Base-by-base conservation (phyloP, 2,329 filamentous ascomycete species). In the Stachybotrys echinatus region DNA sequence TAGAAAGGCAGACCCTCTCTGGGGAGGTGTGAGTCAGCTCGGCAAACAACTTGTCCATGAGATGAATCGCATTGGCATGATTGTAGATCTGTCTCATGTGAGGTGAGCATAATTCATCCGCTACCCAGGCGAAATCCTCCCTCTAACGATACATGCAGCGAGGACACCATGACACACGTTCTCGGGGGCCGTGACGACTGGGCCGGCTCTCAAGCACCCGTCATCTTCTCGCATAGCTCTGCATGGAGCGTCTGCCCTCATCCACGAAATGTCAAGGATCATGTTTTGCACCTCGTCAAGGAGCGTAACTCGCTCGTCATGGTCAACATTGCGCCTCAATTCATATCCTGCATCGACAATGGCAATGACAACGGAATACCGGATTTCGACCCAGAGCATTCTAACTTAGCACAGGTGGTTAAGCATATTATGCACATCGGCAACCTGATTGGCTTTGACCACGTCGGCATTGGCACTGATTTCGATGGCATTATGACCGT, bases 1-100 rank as follows among this genome's bases (percentile, higher is more conserved):
- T 14, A 62, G 70, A 57, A 68, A 73, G 66, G 74, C 80, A 52
- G 66, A 78, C 48, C 81, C 87, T 0, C 72, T 79, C 50, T 88
- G 85, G 81, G 73, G 78, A 48, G 92, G 92, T 2, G 75, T 97
- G 2, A 92, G 87, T 52, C 73, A 77, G 1, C 76, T 77, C 1
- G 92, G 92, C 5, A 79, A 81, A 47, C 65, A 75, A 12, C 70
- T 96, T 1, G 75, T 97, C 42, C 75, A 75, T 34, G 92, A 97
- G 73, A 96, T 97, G 92, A 97, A 96, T 65, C 81, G 92, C 3
- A 74, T 96, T 2, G 92, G 92, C 22, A 91, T 96, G 85, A 83
- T 96, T n/a, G 88, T 97, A 39, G 92, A 96, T 64, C 76, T 96
- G 34, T 80, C 88, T 6, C 92, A 96, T 66, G 74, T 75, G 5